These are phyloP conservation scores for Ambispora gerdemannii DNA, from an alignment of 192 early-diverging fungal genomes.

Conservation along the genomic window DNA sequence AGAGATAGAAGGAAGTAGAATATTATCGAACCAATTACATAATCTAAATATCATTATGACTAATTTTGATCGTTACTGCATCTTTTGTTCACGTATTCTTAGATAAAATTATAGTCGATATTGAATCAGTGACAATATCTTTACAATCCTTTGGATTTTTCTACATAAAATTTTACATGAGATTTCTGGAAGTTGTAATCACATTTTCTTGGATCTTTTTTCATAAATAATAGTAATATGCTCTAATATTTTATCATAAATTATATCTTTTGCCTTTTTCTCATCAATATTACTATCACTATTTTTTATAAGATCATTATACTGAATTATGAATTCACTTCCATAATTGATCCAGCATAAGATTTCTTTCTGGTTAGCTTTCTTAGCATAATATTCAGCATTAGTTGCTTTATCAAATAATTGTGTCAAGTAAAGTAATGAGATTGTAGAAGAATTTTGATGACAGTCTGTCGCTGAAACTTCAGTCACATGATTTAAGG, in stretches of 20 bases:
- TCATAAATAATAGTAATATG: conserved; percentile 20
- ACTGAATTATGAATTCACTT: conserved; percentile 8
- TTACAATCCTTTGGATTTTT: conserved; percentile 13
- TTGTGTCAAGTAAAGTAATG: conserved; percentile 10
- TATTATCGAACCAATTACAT: too few species aligned
- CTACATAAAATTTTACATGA: conserved; percentile 11
- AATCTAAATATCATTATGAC: too few species aligned
- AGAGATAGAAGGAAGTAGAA: too few species aligned
- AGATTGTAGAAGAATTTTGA: conserved; percentile 10
- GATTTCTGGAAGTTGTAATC: conserved; percentile 23
- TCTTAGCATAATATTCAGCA: conserved; percentile 19
- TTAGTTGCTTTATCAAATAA: conserved; percentile 25
- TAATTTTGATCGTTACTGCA: too few species aligned
- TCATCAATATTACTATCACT: conserved; percentile 15
- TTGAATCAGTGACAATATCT: too few species aligned
- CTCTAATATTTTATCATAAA: conserved; percentile 23
- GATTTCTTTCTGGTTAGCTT: conserved; percentile 20
- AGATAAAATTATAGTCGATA: too few species aligned
- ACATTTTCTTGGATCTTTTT: conserved; percentile 18
- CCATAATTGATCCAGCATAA: conserved; percentile 10
- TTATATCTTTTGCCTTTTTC: conserved; percentile 23
- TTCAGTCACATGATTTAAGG: conserved; percentile 18
- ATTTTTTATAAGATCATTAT: conserved; percentile 8
- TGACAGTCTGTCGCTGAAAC: neutral
- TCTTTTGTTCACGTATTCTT: too few species aligned